Base-by-base conservation (phyloP, 78 protist genomes). In the Guillardia theta region DNA sequence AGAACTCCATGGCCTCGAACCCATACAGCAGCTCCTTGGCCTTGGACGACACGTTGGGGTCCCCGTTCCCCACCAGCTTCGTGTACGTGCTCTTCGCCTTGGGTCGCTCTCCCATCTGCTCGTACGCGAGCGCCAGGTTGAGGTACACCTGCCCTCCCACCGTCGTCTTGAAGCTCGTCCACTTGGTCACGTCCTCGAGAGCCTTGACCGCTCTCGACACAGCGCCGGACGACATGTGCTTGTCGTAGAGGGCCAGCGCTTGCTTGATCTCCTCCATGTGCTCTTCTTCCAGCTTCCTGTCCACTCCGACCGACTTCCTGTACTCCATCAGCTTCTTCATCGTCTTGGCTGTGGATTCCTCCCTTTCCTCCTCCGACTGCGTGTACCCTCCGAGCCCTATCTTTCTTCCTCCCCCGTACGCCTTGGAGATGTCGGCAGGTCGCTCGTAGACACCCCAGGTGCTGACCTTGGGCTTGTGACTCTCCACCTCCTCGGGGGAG, bases 391-490 rank as follows among this genome's bases (percentile, higher is more conserved):
- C 93, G 30, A 90, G 45, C 43, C 93, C 93, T 0, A 58, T 41
- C 22, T 44, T 50, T 19, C 41, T 0, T 22, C 93, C 93, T 3
- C 93, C 93, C 1, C 93, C 93, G 70, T 58, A 58, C 83, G 93
- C 50, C 36, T 58, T 53, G 22, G 83, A 58, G 48, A 50, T 90
- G 47, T 90, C 93, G 27, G 12, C 22, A 0, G 93, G 80, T 36
- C 93, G 47, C 41, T 90, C 93, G 93, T 58, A 90, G 58, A 90
- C 80, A 22, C 93, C 93, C 93, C 93, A 90, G 62, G 83, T n/a
- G 33, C 47, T 33, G 24, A 30, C 93, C 45, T 18, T 58, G 5
- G 93, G 93, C 80, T 45, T 90, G 93, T 90, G 78, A 48, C 19
- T 58, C 0, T 39, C 50, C 22, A 4, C 41, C 27, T 0, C 50